phyloP scores from a whole-genome alignment of 1,284 basidiomycete genomes.

The Rhodotorula sp. region DNA sequence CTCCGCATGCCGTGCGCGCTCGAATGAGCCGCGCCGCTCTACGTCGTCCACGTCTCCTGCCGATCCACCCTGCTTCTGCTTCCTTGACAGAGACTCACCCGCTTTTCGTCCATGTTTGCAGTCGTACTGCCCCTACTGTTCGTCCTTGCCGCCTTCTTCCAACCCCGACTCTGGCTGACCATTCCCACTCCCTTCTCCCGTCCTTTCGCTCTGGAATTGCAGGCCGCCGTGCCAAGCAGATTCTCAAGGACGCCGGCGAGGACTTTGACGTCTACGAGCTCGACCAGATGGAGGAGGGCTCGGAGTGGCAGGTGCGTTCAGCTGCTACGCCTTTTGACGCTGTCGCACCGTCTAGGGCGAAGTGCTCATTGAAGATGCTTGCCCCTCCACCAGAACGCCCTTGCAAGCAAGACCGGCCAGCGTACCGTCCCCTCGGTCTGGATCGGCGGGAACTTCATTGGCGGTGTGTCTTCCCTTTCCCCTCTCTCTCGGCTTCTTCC shows the following conservation, averaged over 20 bases:
- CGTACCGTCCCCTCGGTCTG: conserved; percentile 52
- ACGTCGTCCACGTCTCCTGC: neutral
- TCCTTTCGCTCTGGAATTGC: neutral
- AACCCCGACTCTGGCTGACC: neutral
- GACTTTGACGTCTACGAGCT: conserved; percentile 48
- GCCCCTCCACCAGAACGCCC: conserved; percentile 44
- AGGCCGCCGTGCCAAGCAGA: conserved; percentile 44
- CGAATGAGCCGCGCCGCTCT: neutral
- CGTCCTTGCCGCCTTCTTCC: neutral
- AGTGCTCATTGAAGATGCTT: neutral
- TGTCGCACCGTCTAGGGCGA: no score
- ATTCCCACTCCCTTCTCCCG: neutral
- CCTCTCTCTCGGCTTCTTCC: neutral
- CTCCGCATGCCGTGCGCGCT: no score
- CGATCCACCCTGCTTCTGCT: no score
- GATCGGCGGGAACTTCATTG: conserved; percentile 49
- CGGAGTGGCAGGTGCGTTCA: conserved; percentile 34
- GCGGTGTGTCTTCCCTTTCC: conserved; percentile 40
- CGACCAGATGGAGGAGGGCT: conserved; percentile 46
- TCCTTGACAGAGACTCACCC: neutral
- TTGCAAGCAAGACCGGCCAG: conserved; percentile 51
- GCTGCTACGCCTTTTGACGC: no score
- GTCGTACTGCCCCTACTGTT: conserved; percentile 32
- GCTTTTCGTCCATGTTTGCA: neutral
- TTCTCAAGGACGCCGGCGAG: conserved; percentile 46